phyloP scores from a whole-genome alignment of 202 grass and related monocot genomes.

The Musa balbisiana region DNA sequence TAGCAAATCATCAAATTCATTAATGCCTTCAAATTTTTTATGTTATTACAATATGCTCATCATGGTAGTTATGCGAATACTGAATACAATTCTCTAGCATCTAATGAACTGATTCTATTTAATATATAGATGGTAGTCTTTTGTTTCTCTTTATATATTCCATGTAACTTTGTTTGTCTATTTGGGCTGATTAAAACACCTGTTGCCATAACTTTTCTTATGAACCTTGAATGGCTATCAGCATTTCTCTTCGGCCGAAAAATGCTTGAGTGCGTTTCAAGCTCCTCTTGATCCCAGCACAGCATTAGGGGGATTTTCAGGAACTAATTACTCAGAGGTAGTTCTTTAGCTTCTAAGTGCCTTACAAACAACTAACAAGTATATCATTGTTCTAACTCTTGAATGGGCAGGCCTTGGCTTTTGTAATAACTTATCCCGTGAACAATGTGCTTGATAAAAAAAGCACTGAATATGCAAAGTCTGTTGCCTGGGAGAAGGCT shows the following conservation, averaged over 20 bases:
- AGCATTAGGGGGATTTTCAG: slow-evolving; percentile 79
- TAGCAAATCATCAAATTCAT: not conserved
- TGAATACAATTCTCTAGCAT: too few relatives aligned
- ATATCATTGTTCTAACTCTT: slow-evolving; percentile 9
- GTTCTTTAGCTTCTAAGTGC: slow-evolving; percentile 3
- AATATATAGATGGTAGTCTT: too few relatives aligned
- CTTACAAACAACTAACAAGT: not conserved
- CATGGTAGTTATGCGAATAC: too few relatives aligned
- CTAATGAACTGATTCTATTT: too few relatives aligned
- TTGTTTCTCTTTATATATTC: too few relatives aligned
- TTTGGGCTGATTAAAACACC: too few relatives aligned
- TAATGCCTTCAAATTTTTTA: not conserved
- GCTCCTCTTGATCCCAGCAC: slow-evolving; percentile 87
- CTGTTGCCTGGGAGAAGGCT: slow-evolving; percentile 85
- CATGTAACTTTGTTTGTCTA: too few relatives aligned
- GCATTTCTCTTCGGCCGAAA: slow-evolving; percentile 89
- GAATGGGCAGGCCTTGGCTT: slow-evolving; percentile 59
- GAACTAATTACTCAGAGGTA: slow-evolving; percentile 84
- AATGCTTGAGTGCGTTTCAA: slow-evolving; percentile 76
- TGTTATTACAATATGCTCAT: not conserved
- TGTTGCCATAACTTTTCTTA: too few relatives aligned
- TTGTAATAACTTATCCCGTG: slow-evolving; percentile 95
- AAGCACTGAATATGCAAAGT: slow-evolving; percentile 62
- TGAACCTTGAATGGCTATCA: slow-evolving; percentile 21
- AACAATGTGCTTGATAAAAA: slow-evolving; percentile 70